Conservation (phyloP, 805 yeast species). For the Tetrapisispora arboricola region DNA sequence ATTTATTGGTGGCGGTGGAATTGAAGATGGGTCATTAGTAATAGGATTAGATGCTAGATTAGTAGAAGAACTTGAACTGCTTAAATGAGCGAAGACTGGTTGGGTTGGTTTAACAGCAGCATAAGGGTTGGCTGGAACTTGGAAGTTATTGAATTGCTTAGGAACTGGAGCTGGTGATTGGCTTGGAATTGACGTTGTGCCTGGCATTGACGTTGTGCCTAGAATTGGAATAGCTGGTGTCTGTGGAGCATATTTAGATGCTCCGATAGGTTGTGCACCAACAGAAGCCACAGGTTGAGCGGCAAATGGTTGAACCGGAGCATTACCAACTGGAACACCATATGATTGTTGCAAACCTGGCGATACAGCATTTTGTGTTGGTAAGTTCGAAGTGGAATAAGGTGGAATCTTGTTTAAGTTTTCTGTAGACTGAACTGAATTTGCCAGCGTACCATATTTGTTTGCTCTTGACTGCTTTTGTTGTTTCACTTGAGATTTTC, state of each 20-base stretch:
- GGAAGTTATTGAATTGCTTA: conserved; percentile 11
- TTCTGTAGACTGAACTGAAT: not conserved
- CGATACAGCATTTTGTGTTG: not conserved
- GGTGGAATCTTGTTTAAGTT: not conserved
- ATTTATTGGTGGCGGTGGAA: conserved; percentile 31
- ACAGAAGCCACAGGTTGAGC: conserved; percentile 6
- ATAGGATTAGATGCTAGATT: not conserved
- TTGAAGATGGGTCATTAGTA: conserved; percentile 2
- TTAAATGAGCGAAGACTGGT: conserved; percentile 5
- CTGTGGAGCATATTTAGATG: conserved; percentile 16
- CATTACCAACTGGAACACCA: not conserved
- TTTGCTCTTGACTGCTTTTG: conserved; percentile 4
- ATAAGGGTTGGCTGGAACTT: conserved; percentile 6
- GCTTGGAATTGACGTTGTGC: conserved; percentile 19
- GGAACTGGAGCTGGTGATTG: conserved; percentile 14
- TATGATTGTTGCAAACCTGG: conserved; percentile 1
- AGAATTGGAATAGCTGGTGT: conserved; percentile 15
- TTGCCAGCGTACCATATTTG: not conserved
- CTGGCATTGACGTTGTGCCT: conserved; percentile 16
- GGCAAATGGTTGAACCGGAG: not conserved
- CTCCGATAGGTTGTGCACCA: conserved; percentile 13
- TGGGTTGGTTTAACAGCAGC: conserved; percentile 10
- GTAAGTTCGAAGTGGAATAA: not conserved
- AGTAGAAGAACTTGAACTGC: not conserved
- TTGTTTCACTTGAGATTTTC: conserved; percentile 17